Evolutionary conservation across 2,329 filamentous ascomycete genomes (phyloP).

Genomic region (Calycina herbarum): DNA sequence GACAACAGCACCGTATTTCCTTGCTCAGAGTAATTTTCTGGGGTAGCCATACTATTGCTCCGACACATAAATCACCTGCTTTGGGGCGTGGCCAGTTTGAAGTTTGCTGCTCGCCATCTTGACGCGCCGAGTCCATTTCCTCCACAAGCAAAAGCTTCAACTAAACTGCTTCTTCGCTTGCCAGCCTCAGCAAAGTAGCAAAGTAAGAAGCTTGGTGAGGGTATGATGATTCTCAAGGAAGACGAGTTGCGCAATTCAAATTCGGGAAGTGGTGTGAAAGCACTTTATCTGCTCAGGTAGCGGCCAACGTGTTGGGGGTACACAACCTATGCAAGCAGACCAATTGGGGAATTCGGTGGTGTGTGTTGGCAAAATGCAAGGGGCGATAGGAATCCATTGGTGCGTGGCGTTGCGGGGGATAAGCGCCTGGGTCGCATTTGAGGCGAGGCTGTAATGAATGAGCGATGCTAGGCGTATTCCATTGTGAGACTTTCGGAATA

Average conservation of each 20-base stretch:
- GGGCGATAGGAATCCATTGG: not conserved
- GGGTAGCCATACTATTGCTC: conserved; percentile 27
- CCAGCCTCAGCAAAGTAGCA: not conserved
- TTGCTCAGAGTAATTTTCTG: conserved; percentile 5
- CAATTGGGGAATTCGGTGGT: not conserved
- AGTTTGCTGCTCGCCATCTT: not conserved
- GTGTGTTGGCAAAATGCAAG: not conserved
- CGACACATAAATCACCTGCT: conserved; percentile 22
- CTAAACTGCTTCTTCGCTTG: not conserved
- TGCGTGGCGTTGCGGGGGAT: not conserved
- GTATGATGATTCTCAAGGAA: not conserved
- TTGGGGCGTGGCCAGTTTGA: conserved; percentile 5
- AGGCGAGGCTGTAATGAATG: not conserved
- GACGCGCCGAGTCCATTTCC: not conserved
- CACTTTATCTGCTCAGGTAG: not conserved
- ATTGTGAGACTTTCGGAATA: not conserved
- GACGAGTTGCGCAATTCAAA: not conserved
- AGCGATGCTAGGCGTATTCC: not conserved
- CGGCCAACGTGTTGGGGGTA: not conserved
- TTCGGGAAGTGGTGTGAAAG: not conserved
- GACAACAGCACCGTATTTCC: conserved; percentile 19
- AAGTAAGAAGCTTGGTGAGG: not conserved
- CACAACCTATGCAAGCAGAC: not conserved
- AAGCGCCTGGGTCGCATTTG: conserved; percentile 5
- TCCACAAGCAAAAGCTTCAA: not conserved